These are phyloP conservation scores for Lentinula lateritia DNA, from an alignment of 768 basidiomycete species.

Conservation along the genomic window DNA sequence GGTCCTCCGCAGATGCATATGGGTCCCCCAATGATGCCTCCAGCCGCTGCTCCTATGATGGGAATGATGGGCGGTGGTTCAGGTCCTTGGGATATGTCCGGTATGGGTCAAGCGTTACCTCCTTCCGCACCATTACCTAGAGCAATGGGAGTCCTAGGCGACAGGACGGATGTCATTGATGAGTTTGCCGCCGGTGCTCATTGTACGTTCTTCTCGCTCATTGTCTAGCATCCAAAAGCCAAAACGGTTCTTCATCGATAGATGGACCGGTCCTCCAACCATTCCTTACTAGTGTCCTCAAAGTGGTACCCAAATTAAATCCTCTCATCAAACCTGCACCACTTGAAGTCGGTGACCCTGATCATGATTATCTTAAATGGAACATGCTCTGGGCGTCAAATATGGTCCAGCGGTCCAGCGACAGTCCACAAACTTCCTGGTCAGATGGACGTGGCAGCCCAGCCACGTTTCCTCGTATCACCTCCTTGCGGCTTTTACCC, in stretches of 20 bases:
- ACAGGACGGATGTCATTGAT: conserved; percentile 1
- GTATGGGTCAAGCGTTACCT: not conserved
- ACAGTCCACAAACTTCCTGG: conserved; percentile 4
- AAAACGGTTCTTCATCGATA: conserved; percentile 5
- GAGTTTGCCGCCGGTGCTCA: not conserved
- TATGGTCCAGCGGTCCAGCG: conserved; percentile 4
- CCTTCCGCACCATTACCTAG: not conserved
- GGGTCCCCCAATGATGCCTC: not conserved
- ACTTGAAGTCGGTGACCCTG: not conserved
- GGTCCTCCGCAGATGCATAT: not conserved
- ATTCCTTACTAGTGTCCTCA: not conserved
- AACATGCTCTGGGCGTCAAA: conserved; percentile 1
- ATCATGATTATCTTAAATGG: conserved; percentile 6
- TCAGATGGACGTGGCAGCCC: conserved; percentile 1
- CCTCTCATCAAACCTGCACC: not conserved
- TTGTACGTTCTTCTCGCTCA: not conserved
- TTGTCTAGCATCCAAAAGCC: not conserved
- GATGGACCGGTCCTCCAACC: conserved; percentile 4
- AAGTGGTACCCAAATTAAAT: conserved; percentile 1
- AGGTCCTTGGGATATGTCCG: not conserved
- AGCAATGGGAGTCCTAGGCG: not conserved
- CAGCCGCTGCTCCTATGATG: not conserved
- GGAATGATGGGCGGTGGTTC: not conserved
- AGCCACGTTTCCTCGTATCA: conserved; percentile 8
- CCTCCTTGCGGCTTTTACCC: conserved; percentile 34